phyloP scores from a whole-genome alignment of 208 protist species.

The Tritrichomonas foetus region DNA sequence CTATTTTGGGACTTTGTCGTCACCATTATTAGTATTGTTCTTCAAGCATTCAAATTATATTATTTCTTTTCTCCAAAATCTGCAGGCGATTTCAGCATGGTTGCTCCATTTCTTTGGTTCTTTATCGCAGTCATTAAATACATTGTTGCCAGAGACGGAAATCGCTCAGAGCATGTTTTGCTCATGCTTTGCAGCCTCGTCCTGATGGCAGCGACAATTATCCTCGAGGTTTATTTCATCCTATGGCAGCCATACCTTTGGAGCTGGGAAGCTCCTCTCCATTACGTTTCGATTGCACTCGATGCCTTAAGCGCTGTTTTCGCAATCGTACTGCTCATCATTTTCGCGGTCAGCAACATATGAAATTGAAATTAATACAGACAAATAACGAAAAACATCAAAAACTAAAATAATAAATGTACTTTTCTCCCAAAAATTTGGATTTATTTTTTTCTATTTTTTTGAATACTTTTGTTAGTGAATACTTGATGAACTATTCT shows the following conservation, averaged over 20 bases:
- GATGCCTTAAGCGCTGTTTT: neutral
- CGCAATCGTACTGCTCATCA: neutral
- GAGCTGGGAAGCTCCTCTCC: neutral
- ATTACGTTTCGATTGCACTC: neutral
- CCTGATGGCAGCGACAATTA: neutral
- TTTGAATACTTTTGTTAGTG: too few species aligned
- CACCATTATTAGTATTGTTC: neutral
- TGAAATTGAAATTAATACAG: too few species aligned
- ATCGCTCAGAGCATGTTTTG: neutral
- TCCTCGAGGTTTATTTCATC: conserved; percentile 23
- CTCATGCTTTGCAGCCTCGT: neutral
- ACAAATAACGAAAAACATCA: too few species aligned
- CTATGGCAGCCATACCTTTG: neutral
- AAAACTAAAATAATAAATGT: too few species aligned
- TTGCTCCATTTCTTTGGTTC: neutral
- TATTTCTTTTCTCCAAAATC: neutral
- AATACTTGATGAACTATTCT: too few species aligned
- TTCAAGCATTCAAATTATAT: conserved; percentile 19
- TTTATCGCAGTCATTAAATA: neutral
- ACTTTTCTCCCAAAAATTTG: too few species aligned
- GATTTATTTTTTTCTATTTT: too few species aligned
- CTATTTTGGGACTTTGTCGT: neutral
- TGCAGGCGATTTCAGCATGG: neutral
- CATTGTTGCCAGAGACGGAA: neutral
- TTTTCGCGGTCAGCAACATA: neutral